phyloP scores from a whole-genome alignment of 352 stramenopile species.

The Globisporangium recalcitrans region DNA sequence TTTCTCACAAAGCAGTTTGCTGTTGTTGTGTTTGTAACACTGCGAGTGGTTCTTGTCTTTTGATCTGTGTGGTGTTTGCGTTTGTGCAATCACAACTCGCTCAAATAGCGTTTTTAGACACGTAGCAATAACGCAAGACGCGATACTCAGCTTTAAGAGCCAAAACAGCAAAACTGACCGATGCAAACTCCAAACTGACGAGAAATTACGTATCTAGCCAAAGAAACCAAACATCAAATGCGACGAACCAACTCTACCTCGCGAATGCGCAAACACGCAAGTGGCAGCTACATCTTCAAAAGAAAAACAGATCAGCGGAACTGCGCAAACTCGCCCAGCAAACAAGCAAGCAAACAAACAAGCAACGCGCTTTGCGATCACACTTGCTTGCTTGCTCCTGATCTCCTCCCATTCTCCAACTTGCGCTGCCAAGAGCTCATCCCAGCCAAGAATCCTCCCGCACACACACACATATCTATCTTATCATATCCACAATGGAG shows the following conservation, averaged over 20 bases:
- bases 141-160: not conserved
- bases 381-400: not conserved
- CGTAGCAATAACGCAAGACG: not conserved
- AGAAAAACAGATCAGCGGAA: conserved; percentile 6
- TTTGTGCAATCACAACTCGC: not conserved
- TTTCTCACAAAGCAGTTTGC: too few species aligned
- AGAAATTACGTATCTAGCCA: too few species aligned
- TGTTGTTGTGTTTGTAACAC: too few species aligned
- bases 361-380: not conserved
- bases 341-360: not conserved
- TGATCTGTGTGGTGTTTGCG: not conserved
- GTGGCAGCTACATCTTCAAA: not conserved
- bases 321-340: not conserved
- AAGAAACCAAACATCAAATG: not conserved
- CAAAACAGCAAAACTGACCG: not conserved
- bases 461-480: not conserved
- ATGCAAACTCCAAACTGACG: too few species aligned
- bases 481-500: too few species aligned
- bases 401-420: conserved; percentile 14
- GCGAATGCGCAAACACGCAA: not conserved
- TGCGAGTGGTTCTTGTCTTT: too few species aligned
- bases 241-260: not conserved
- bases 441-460: not conserved
- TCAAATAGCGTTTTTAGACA: not conserved
- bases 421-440: conserved; percentile 5